Percentiles rank a stretch among this genome's conserved stretches.
These are phyloP conservation scores for Vitis hybrid DNA, from an alignment of 177 flowering plant species.

Conservation along the genomic window DNA sequence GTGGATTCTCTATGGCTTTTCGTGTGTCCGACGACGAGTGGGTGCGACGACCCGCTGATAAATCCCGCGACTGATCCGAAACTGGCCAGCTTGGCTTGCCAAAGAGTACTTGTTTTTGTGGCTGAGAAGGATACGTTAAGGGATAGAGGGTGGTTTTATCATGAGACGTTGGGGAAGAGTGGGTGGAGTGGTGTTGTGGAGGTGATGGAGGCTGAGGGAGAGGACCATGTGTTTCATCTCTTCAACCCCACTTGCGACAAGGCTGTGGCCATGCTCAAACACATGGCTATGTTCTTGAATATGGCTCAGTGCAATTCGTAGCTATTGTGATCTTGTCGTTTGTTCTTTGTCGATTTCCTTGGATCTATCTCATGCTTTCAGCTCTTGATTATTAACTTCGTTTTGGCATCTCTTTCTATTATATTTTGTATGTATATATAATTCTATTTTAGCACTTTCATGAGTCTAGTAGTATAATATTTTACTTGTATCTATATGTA, in stretches of 20 bases:
- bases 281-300: slow-evolving; percentile 26
- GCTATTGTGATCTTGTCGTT: too few species aligned
- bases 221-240: slow-evolving; percentile 39
- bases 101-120: slow-evolving; percentile 36
- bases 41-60: slow-evolving; percentile 29
- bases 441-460: too few species aligned
- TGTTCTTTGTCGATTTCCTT: too few species aligned
- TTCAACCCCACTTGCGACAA: slow-evolving; percentile 23
- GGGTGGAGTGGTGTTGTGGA: slow-evolving; percentile 43
- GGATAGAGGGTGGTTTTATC: slow-evolving; percentile 31
- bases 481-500: too few species aligned
- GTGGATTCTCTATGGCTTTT: slow-evolving; percentile 16
- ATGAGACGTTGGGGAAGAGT: slow-evolving; percentile 25
- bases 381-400: too few species aligned
- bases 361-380: too few species aligned
- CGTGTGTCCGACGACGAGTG: slow-evolving; percentile 17
- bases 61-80: slow-evolving; percentile 26
- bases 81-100: slow-evolving; percentile 23
- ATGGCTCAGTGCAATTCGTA: background rate
- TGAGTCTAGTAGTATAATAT: too few species aligned
- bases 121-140: slow-evolving; percentile 40
- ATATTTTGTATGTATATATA: too few species aligned
- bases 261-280: slow-evolving; percentile 17
- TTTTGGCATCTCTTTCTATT: too few species aligned
- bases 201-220: slow-evolving; percentile 38